Evolutionary conservation across 2,329 filamentous ascomycete genomes (phyloP).

Genomic region (Lachnellula subtilissima): DNA sequence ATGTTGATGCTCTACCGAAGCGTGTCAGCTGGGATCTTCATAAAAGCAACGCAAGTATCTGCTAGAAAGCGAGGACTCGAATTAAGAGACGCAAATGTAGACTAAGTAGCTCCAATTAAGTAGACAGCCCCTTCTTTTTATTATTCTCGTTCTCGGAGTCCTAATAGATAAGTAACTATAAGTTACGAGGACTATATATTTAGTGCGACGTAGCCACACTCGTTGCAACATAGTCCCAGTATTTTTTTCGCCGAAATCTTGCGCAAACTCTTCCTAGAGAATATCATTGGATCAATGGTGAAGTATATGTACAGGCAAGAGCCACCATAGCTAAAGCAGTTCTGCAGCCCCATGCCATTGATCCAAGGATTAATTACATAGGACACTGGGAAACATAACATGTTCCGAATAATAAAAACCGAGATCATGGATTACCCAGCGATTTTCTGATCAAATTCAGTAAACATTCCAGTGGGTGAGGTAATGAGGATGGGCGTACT

Average conservation of each 20-base stretch:
- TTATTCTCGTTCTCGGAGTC: no score
- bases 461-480: not conserved
- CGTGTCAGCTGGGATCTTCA: no score
- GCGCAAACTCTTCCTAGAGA: constrained; percentile 2
- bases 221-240: constrained; percentile 3
- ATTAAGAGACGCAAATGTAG: no score
- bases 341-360: constrained; percentile 35
- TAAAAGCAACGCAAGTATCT: no score
- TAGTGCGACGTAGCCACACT: not conserved
- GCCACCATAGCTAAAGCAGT: constrained; percentile 36
- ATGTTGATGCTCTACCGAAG: no score
- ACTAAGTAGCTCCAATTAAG: no score
- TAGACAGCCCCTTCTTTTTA: no score
- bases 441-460: constrained; percentile 17
- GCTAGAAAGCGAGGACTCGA: no score
- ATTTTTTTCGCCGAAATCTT: constrained; percentile 2
- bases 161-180: no score
- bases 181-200: not conserved
- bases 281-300: constrained; percentile 24
- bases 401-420: constrained; percentile 41
- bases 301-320: constrained; percentile 14
- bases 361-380: constrained; percentile 45
- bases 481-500: not conserved
- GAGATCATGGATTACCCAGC: constrained; percentile 44
- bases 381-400: constrained; percentile 42